Conservation (phyloP, 1,284 basidiomycete genomes). For the Waitea zeae region DNA sequence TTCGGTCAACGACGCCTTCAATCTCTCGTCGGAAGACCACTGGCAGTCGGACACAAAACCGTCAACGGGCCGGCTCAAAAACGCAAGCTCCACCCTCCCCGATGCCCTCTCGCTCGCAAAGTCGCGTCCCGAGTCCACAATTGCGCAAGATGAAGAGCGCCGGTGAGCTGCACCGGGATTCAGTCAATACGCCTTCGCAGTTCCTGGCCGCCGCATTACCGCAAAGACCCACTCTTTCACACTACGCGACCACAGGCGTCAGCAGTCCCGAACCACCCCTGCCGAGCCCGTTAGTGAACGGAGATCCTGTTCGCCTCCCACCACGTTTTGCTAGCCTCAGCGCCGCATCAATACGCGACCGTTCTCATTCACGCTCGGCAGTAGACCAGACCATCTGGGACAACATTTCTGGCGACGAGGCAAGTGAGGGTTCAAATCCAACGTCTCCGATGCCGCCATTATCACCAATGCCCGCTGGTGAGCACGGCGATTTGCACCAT, state of each 20-base stretch:
- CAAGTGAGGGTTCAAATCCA: constrained; percentile 2
- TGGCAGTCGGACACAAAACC: no score
- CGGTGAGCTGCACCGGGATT: constrained; percentile 44
- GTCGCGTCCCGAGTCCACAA: constrained; percentile 20
- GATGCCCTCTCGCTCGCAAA: constrained; percentile 1
- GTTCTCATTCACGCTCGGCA: constrained; percentile 21
- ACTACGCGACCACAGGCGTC: constrained; percentile 39
- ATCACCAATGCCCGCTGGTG: no score
- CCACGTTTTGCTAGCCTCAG: constrained; percentile 57
- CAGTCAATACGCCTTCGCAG: constrained; percentile 9
- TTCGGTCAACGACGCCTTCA: no score
- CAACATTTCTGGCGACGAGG: constrained; percentile 11
- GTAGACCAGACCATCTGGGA: constrained; percentile 25
- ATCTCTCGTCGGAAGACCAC: no score
- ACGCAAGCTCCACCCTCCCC: no score
- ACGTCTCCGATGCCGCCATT: constrained; percentile 3
- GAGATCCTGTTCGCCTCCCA: constrained; percentile 18
- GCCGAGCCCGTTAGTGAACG: constrained; percentile 33
- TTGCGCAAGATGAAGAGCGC: constrained; percentile 78
- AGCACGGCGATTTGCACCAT: no score
- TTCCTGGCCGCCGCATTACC: constrained; percentile 17
- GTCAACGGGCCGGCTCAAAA: no score
- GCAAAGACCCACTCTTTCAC: constrained; percentile 22
- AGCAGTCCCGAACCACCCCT: no score
- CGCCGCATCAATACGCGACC: no score